These are phyloP conservation scores for Knoxdaviesia capensis DNA, from an alignment of 2,329 filamentous ascomycete genomes.

Conservation along the genomic window DNA sequence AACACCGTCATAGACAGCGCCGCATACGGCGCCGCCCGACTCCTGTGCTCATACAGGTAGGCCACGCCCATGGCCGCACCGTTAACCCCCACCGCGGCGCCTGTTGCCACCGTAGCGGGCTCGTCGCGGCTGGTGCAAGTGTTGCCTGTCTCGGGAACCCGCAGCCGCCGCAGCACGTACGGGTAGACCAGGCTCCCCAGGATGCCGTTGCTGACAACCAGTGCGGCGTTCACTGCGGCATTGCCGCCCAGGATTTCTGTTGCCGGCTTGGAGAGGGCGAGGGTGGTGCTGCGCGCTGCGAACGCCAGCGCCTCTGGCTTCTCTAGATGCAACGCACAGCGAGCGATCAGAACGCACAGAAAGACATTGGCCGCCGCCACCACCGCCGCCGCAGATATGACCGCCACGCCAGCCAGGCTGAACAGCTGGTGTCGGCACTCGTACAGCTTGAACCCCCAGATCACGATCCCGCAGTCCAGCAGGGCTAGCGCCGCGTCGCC, in stretches of 20 bases:
- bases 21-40: constrained; percentile 32
- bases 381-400: constrained; percentile 15
- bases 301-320: constrained; percentile 20
- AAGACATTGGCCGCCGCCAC: constrained; percentile 22
- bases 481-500: constrained; percentile 27
- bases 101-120: constrained; percentile 19
- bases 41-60: constrained; percentile 32
- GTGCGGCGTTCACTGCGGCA: constrained; percentile 23
- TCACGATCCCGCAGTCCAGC: constrained; percentile 28
- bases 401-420: constrained; percentile 19
- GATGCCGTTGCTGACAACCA: constrained; percentile 31
- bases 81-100: constrained; percentile 34
- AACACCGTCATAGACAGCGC: constrained; percentile 36
- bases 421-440: constrained; percentile 26
- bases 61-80: constrained; percentile 39
- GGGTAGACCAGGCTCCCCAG: constrained; percentile 20
- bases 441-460: constrained; percentile 32
- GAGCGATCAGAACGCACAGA: constrained; percentile 16
- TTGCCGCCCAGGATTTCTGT: constrained; percentile 24
- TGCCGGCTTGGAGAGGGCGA: constrained; percentile 27
- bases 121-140: neutral
- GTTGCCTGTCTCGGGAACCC: constrained; percentile 6
- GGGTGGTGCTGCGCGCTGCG: constrained; percentile 26
- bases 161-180: constrained; percentile 12
- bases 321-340: constrained; percentile 15